Evolutionary conservation across 148 eudicot genomes (phyloP).

Genomic region (Amaranthus palmeri): DNA sequence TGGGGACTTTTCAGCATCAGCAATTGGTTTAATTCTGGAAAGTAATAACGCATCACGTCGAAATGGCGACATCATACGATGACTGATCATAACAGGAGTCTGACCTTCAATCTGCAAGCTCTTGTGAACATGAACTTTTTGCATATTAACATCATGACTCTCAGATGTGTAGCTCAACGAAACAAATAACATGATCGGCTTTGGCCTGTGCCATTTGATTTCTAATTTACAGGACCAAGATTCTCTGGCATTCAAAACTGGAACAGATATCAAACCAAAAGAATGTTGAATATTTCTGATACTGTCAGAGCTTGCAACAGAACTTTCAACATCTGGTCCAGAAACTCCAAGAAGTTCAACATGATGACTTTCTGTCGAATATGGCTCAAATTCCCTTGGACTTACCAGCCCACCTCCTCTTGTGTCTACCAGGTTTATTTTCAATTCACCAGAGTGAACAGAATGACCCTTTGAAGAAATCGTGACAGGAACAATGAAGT

Average conservation of each 20-base stretch:
- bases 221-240: constrained; percentile 88
- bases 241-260: constrained; percentile 57
- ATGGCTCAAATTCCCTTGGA: constrained; percentile 72
- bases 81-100: constrained; percentile 61
- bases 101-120: constrained; percentile 93
- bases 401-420: constrained; percentile 94
- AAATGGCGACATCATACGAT: constrained; percentile 67
- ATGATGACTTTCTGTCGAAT: constrained; percentile 62
- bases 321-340: constrained; percentile 42
- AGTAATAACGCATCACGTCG: constrained; percentile 75
- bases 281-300: constrained; percentile 85
- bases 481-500: constrained; percentile 69
- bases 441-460: constrained; percentile 78
- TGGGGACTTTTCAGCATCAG: constrained; percentile 43
- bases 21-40: constrained; percentile 52
- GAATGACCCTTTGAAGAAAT: constrained; percentile 73
- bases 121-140: constrained; percentile 87
- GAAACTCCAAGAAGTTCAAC: constrained; percentile 81
- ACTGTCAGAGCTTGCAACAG: constrained; percentile 38
- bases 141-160: constrained; percentile 45
- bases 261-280: constrained; percentile 84
- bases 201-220: constrained; percentile 91
- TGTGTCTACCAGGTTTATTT: constrained; percentile 89
- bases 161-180: constrained; percentile 79
- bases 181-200: constrained; percentile 85